These are phyloP conservation scores for Zangia roseola DNA, from an alignment of 768 basidiomycete genomes.

Conservation along the genomic window DNA sequence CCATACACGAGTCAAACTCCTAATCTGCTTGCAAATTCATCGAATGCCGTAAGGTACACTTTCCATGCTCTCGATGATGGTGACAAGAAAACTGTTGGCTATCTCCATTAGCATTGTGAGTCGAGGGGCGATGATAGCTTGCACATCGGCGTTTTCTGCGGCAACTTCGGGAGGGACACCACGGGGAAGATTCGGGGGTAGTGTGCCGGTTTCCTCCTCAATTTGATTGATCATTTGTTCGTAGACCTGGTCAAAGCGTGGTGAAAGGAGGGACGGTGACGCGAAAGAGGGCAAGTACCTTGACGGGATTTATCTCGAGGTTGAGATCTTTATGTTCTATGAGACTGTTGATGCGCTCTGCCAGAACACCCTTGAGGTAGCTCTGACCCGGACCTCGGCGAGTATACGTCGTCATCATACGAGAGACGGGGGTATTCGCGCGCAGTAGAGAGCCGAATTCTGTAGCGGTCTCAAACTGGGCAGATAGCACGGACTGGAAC, in stretches of 20 bases:
- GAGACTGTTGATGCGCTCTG: slow-evolving; percentile 96
- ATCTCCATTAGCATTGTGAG: slow-evolving; percentile 99
- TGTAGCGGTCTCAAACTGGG: slow-evolving; percentile 98
- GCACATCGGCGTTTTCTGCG: slow-evolving; percentile 90
- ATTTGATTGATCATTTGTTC: slow-evolving; percentile 99
- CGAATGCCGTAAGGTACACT: slow-evolving; percentile 98
- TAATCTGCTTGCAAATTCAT: slow-evolving; percentile 99
- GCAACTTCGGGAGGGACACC: slow-evolving; percentile 95
- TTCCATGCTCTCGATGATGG: slow-evolving; percentile 98
- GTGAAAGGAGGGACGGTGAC: background rate
- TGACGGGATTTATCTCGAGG: slow-evolving; percentile 97
- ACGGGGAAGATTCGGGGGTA: slow-evolving; percentile 88
- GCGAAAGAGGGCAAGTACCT: slow-evolving; percentile 48
- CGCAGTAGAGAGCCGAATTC: slow-evolving; percentile 98
- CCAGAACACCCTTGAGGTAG: slow-evolving; percentile 95
- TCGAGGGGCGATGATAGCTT: slow-evolving; percentile 95
- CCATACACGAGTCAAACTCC: slow-evolving; percentile 89
- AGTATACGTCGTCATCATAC: slow-evolving; percentile 99
- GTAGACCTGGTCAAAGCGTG: slow-evolving; percentile 67
- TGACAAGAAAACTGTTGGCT: slow-evolving; percentile 94
- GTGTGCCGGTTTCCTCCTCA: slow-evolving; percentile 91
- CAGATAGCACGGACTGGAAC: slow-evolving; percentile 98
- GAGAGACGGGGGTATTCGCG: slow-evolving; percentile 97
- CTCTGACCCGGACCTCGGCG: slow-evolving; percentile 98
- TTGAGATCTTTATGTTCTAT: slow-evolving; percentile 99